Percentiles rank a stretch among this genome's conserved stretches.
phyloP scores from a whole-genome alignment of 2,329 filamentous ascomycete species.

The Aspergillus calidoustus region DNA sequence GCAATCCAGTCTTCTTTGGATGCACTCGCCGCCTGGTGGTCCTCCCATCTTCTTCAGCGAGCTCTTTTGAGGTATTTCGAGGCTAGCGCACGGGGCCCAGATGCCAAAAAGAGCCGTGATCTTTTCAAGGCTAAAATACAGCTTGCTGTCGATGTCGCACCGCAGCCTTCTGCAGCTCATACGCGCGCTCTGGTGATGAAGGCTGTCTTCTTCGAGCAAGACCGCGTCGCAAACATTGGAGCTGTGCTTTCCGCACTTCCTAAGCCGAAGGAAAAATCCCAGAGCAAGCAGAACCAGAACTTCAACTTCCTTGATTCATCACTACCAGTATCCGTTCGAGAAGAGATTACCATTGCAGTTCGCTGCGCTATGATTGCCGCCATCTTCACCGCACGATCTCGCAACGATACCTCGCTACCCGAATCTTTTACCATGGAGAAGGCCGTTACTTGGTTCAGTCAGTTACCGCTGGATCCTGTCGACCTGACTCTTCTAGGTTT shows the following conservation, averaged over 20 bases:
- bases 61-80: slow-evolving; percentile 69
- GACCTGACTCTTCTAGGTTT: slow-evolving; percentile 49
- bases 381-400: slow-evolving; percentile 49
- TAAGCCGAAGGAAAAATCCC: slow-evolving; percentile 45
- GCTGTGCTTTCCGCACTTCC: slow-evolving; percentile 60
- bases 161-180: slow-evolving; percentile 74
- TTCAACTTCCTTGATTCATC: slow-evolving; percentile 59
- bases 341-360: slow-evolving; percentile 62
- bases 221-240: slow-evolving; percentile 56
- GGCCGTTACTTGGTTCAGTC: slow-evolving; percentile 48
- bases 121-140: slow-evolving; percentile 61
- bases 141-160: slow-evolving; percentile 73
- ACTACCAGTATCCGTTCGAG: slow-evolving; percentile 52
- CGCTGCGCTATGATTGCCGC: slow-evolving; percentile 64
- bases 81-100: slow-evolving; percentile 53
- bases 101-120: slow-evolving; percentile 45
- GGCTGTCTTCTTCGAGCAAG: slow-evolving; percentile 60
- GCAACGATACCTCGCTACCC: slow-evolving; percentile 37
- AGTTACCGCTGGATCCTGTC: slow-evolving; percentile 47
- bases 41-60: slow-evolving; percentile 72
- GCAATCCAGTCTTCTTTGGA: slow-evolving; percentile 86
- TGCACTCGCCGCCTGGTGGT: slow-evolving; percentile 90
- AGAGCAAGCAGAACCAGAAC: slow-evolving; percentile 35
- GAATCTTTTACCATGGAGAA: slow-evolving; percentile 45
- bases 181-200: slow-evolving; percentile 63